These are phyloP conservation scores for Cercospora nicotianae DNA, from an alignment of 2,329 filamentous ascomycete genomes.

Conservation along the genomic window DNA sequence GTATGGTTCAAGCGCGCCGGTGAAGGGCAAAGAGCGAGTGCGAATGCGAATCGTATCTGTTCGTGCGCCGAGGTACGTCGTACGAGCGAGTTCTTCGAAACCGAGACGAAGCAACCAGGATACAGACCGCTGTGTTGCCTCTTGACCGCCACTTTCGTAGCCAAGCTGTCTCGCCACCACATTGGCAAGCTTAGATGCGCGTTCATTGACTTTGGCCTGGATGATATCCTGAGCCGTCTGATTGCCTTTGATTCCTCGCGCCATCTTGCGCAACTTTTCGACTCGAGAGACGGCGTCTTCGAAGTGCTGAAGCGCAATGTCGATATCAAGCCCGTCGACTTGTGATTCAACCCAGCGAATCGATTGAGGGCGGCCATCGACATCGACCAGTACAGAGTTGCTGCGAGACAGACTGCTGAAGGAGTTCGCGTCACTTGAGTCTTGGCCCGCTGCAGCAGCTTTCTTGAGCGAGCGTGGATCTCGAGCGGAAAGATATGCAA, in stretches of 20 bases:
- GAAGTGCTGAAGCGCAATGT: conserved; percentile 87
- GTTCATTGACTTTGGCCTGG: conserved; percentile 84
- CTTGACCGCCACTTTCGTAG: conserved; percentile 72
- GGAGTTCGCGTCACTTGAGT: conserved; percentile 41
- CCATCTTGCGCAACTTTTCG: conserved; percentile 79
- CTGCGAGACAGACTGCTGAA: conserved; percentile 32
- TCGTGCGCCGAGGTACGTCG: conserved; percentile 80
- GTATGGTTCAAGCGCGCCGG: conserved; percentile 87
- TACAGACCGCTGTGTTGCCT: conserved; percentile 77
- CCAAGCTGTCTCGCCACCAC: conserved; percentile 78
- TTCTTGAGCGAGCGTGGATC: conserved; percentile 60
- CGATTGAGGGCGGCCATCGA: conserved; percentile 95
- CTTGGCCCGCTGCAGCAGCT: conserved; percentile 42
- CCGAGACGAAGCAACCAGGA: conserved; percentile 82
- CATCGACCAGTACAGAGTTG: conserved; percentile 75
- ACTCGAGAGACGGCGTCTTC: conserved; percentile 80
- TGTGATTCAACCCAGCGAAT: conserved; percentile 93
- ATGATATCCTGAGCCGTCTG: conserved; percentile 88
- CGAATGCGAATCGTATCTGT: conserved; percentile 76
- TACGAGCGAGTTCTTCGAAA: conserved; percentile 84
- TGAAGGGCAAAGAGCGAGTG: conserved; percentile 89
- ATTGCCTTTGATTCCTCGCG: conserved; percentile 80
- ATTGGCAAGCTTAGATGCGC: conserved; percentile 73
- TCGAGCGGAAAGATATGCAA: conserved; percentile 35
- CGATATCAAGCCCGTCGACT: conserved; percentile 93